Evolutionary conservation across 345 rosid genomes (phyloP), one percentile per base, ranked within the genome.

Genomic region (Isatis tinctoria): DNA sequence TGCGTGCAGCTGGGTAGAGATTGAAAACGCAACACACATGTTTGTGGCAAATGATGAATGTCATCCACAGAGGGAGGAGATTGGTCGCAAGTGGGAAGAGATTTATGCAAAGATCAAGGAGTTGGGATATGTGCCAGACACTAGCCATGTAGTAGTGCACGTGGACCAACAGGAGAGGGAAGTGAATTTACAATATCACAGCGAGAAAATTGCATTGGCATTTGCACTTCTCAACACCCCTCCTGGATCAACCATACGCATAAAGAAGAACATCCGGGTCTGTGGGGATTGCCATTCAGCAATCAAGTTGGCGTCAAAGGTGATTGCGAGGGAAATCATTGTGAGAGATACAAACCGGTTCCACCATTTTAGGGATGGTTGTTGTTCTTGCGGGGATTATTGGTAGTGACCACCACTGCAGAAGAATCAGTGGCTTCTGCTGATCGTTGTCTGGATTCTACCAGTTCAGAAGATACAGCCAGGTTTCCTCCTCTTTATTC

Each of bases 391-490:
- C 36, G 74, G 83, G 56, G 88, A 87, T 81, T 85, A 87, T 44
- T 87, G 91, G 88, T 89, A 80, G 83, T 77, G 61, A 35, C 41
- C 59, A 65, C 43, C 45, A 68, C 61, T 60, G 13, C 44, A 69
- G n/a, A 22, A 49, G 48, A 73, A 17, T 51, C 47, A 39, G 16
- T 27, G 69, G 63, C 78, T 57, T 65, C 45, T 9, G 75, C 77
- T 93, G 90, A 90, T 94, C 96, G 1, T 84, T 76, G 89, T 91
- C 51, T 79, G 77, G 96, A 88, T 75, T 81, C 85, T 45, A 84
- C 97, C 72, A 85, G 88, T 79, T 68, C 91, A 61, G 93, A 90
- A 80, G 95, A 90, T 69, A 97, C 96, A 78, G 95, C 89, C 32
- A 88, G 97, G 97, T 94, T 13, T 13, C 17, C 22, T 54, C 28